Base-by-base conservation (phyloP, 768 basidiomycete species). In the Hypholoma fasciculare region DNA sequence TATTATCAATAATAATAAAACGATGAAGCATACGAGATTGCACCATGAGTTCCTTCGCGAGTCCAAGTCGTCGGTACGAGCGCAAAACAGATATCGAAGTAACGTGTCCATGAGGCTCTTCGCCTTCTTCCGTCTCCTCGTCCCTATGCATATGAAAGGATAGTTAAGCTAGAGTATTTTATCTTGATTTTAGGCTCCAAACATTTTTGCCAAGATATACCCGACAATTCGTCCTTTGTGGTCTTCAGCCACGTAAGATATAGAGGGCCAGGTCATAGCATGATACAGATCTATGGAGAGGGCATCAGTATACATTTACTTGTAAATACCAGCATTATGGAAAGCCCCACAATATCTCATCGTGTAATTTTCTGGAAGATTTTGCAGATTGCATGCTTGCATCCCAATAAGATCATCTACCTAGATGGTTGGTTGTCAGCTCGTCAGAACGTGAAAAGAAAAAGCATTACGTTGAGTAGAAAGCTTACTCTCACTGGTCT, bases 201-300 rank as follows among this genome's bases (percentile, higher is more conserved):
- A 96, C 96, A 98, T 97, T 74, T 97, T 97, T 17, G 92, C 95
- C 49, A 98, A 77, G 57, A 97, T 96, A 72, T 98, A 98, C 37
- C 96, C 96, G 13, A 97, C 94, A 54, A 98, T 89, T 58, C 92
- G 83, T 9, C 95, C 95, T 64, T 92, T 87, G 63, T 88, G 84
- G 65, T 96, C 94, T 71, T 95, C 93, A 1, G 96, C 96, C 2
- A 98, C 94, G 63, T 90, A 97, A 11, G 94, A 96, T 19, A 98
- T 80, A 37, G 90, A 86, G 1, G 96, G 96, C 96, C 96, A 98
- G n/a, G 93, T 92, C 76, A 96, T 80, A 8, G 87, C 85, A 68
- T 97, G 95, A 72, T 95, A 98, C 48, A 96, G 81, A 71, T 95
- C 93, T 80, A 55, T 56, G 37, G 12, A 37, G 13, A 17, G 27